phyloP scores from a whole-genome alignment of 2,329 filamentous ascomycete species.

The Colletotrichum godetiae region DNA sequence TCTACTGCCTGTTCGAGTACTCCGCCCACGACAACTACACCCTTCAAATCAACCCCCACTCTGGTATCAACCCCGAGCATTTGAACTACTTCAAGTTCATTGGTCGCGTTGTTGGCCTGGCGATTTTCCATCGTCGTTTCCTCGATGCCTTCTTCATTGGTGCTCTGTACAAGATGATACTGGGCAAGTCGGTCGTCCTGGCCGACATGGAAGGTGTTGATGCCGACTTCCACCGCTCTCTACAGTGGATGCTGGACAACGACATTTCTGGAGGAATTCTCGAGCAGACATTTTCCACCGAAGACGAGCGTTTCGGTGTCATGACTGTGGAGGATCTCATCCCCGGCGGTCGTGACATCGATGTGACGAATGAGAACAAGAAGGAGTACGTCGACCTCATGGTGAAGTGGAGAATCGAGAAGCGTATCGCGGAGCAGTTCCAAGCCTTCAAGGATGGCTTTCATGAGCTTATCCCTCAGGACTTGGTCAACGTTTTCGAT shows the following conservation, averaged over 20 bases:
- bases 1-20: conserved; percentile 99
- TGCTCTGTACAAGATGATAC: conserved; percentile 99
- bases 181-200: conserved; percentile 90
- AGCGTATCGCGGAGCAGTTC: conserved; percentile 98
- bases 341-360: conserved; percentile 88
- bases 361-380: conserved; percentile 99
- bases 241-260: conserved; percentile 98
- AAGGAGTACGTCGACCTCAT: conserved; percentile 98
- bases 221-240: conserved; percentile 94
- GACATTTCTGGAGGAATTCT: conserved; percentile 92
- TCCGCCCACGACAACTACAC: conserved; percentile 99
- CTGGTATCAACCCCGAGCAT: conserved; percentile 98
- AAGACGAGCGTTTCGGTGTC: conserved; percentile 97
- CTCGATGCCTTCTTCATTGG: conserved; percentile 99
- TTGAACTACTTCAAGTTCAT: conserved; percentile 99
- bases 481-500: conserved; percentile 98
- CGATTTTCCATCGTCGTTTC: conserved; percentile 98
- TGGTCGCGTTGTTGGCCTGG: conserved; percentile 93
- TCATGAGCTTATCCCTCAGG: conserved; percentile 95
- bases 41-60: conserved; percentile 99
- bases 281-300: conserved; percentile 95
- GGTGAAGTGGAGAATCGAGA: conserved; percentile 99
- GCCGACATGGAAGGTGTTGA: conserved; percentile 99
- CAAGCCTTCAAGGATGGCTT: conserved; percentile 97
- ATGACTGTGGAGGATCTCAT: conserved; percentile 95